Evolutionary conservation across 2,329 filamentous ascomycete species (phyloP).

Genomic region (Emydomyces testavorans): DNA sequence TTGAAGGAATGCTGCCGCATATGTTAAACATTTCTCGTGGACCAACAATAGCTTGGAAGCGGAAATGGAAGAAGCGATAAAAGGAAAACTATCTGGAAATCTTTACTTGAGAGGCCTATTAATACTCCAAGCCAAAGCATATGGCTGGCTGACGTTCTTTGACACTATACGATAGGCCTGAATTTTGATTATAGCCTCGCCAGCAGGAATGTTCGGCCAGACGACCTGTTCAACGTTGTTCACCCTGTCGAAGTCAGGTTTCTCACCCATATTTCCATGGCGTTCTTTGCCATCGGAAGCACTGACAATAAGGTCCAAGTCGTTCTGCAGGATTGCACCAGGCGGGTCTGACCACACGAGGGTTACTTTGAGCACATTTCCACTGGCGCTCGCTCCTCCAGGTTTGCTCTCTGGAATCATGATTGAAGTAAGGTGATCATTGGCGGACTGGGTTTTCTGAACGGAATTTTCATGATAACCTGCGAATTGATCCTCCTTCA

Average conservation of each 20-base stretch:
- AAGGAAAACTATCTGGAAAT: not conserved
- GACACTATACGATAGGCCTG: conserved; percentile 11
- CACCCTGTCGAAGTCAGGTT: conserved; percentile 13
- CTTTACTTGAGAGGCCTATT: conserved; percentile 12
- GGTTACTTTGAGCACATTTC: conserved; percentile 16
- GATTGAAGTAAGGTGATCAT: conserved; percentile 9
- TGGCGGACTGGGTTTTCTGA: conserved; percentile 8
- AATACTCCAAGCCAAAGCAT: conserved; percentile 15
- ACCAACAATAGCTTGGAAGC: too few species aligned
- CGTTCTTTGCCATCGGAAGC: conserved; percentile 14
- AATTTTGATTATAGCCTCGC: conserved; percentile 7
- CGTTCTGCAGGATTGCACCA: conserved; percentile 17
- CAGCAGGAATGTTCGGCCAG: conserved; percentile 15
- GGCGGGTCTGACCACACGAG: conserved; percentile 18
- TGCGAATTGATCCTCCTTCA: conserved; percentile 9
- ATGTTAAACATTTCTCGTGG: too few species aligned
- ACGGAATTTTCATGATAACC: conserved; percentile 10
- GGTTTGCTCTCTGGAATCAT: conserved; percentile 5
- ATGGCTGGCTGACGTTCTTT: conserved; percentile 11
- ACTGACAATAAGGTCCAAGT: conserved; percentile 17
- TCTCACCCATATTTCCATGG: conserved; percentile 17
- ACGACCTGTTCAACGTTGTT: conserved; percentile 21
- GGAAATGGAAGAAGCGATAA: not conserved
- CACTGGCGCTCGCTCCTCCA: not conserved
- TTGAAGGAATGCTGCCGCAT: too few species aligned